These are phyloP conservation scores for Paecilomyces formosus DNA, from an alignment of 2,329 filamentous ascomycete genomes.

Conservation along the genomic window DNA sequence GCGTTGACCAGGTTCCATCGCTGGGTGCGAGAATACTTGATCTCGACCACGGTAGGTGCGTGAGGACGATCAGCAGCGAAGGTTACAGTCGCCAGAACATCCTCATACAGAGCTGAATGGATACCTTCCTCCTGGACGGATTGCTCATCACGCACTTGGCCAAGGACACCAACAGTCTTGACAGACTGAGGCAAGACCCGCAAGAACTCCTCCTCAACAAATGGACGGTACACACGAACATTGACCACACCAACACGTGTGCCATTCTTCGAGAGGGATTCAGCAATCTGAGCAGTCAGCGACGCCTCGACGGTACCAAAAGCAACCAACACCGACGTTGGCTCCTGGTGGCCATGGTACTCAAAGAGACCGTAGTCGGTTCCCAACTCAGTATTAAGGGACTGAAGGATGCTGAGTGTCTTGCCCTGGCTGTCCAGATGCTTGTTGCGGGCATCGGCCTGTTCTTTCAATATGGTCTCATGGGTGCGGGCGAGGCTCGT, in stretches of 20 bases:
- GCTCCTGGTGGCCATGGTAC: slow-evolving; percentile 74
- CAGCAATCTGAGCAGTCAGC: slow-evolving; percentile 72
- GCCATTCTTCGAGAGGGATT: slow-evolving; percentile 63
- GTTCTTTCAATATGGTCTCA: slow-evolving; percentile 55
- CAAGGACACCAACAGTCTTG: slow-evolving; percentile 73
- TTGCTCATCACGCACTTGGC: slow-evolving; percentile 70
- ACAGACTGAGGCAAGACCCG: slow-evolving; percentile 68
- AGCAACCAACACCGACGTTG: slow-evolving; percentile 78
- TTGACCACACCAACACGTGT: slow-evolving; percentile 79
- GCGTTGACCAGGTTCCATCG: slow-evolving; percentile 50
- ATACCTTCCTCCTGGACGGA: slow-evolving; percentile 67
- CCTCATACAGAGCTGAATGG: slow-evolving; percentile 83
- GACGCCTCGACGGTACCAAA: slow-evolving; percentile 91
- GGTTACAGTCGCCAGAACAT: slow-evolving; percentile 76
- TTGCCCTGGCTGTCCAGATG: slow-evolving; percentile 65
- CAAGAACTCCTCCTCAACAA: slow-evolving; percentile 90
- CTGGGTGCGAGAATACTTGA: slow-evolving; percentile 79
- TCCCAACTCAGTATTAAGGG: slow-evolving; percentile 84
- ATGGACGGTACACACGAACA: slow-evolving; percentile 89
- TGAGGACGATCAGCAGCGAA: slow-evolving; percentile 64
- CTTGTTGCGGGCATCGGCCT: slow-evolving; percentile 59
- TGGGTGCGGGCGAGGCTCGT: slow-evolving; percentile 62
- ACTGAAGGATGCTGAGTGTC: slow-evolving; percentile 60
- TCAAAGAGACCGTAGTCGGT: slow-evolving; percentile 92
- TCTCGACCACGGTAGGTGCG: slow-evolving; percentile 62